phyloP scores from a whole-genome alignment of 345 rosid species.

The Acer campestre region DNA sequence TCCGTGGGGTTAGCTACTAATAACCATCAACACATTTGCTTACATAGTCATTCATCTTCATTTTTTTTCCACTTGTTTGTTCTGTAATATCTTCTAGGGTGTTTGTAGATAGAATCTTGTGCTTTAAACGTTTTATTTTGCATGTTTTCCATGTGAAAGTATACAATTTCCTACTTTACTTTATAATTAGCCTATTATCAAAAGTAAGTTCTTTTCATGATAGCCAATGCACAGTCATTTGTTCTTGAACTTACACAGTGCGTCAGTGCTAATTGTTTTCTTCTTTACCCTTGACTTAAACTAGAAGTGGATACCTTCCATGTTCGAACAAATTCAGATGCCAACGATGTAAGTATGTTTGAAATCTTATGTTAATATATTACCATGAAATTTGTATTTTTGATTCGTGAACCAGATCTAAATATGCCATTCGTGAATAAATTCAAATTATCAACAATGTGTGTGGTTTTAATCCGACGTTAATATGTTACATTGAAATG shows the following conservation, averaged over 20 bases:
- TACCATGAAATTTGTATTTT: not conserved
- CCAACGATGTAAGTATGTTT: slow-evolving; percentile 33
- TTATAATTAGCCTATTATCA: not conserved
- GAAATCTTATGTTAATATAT: not conserved
- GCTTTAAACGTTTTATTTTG: not conserved
- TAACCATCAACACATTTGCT: not conserved
- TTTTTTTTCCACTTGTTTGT: not conserved
- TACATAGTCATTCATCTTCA: not conserved
- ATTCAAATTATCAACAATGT: slow-evolving; percentile 20
- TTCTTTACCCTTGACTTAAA: not conserved
- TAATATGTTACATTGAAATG: not conserved
- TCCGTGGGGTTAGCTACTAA: not conserved
- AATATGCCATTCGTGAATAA: not conserved
- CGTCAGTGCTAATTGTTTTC: not conserved
- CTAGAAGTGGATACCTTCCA: slow-evolving; percentile 34
- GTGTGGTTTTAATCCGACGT: slow-evolving; percentile 13
- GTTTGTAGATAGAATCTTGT: not conserved
- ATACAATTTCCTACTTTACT: not conserved
- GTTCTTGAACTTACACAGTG: not conserved
- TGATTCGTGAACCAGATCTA: not conserved
- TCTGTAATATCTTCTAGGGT: not conserved
- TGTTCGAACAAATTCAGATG: slow-evolving; percentile 46
- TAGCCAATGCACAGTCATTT: not conserved
- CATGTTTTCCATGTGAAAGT: not conserved
- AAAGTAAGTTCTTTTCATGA: slow-evolving; percentile 1